Conservation (phyloP, 495 filamentous ascomycete genomes). For the Neurospora sp. region DNA sequence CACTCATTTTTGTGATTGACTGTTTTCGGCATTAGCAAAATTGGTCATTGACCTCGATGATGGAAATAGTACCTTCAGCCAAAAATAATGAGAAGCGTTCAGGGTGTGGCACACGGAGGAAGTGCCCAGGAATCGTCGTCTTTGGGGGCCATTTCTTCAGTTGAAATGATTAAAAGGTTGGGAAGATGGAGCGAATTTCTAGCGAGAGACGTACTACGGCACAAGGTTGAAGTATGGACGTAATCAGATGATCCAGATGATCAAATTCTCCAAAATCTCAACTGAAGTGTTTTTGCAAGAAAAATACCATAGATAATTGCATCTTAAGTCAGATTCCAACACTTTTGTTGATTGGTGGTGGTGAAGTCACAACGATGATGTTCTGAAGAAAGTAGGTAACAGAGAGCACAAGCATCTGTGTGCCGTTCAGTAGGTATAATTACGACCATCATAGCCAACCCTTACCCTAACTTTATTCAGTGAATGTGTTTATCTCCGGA, state of each 20-base stretch:
- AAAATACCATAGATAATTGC: background rate
- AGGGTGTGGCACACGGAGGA: background rate
- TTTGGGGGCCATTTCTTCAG: background rate
- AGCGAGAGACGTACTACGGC: background rate
- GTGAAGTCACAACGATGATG: background rate
- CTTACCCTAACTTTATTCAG: background rate
- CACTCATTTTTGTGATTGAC: conserved; percentile 30
- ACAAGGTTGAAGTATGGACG: background rate
- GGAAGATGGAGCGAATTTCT: background rate
- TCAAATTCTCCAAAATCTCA: background rate
- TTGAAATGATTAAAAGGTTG: background rate
- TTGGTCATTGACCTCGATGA: background rate
- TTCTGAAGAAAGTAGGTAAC: background rate
- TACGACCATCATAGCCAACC: background rate
- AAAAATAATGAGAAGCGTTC: background rate
- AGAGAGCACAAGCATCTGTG: background rate
- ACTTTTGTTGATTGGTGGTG: background rate
- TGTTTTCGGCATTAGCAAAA: background rate
- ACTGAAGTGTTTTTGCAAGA: background rate
- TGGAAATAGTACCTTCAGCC: background rate
- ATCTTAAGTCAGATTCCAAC: background rate
- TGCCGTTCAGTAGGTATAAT: background rate
- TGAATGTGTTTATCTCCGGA: background rate
- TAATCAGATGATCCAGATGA: background rate
- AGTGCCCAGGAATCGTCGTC: background rate